These are phyloP conservation scores for Pleurotus giganteus DNA, from an alignment of 768 basidiomycete species.

Conservation along the genomic window DNA sequence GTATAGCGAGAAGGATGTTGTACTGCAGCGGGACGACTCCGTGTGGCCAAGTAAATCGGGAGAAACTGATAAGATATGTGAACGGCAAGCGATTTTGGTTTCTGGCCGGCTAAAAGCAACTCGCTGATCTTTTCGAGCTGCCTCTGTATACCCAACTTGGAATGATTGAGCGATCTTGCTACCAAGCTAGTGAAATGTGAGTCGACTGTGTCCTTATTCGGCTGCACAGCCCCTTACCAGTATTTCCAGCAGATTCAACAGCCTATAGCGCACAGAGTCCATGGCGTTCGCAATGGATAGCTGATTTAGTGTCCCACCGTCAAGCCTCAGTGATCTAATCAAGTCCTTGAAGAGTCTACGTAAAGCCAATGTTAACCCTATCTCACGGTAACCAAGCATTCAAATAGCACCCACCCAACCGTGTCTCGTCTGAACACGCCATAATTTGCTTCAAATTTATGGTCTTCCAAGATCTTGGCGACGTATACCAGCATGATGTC, in stretches of 20 bases:
- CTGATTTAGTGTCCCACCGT: not conserved
- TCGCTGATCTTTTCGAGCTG: not conserved
- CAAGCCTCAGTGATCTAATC: not conserved
- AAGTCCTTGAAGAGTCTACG: not conserved
- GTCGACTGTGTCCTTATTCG: not conserved
- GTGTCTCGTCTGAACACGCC: not conserved
- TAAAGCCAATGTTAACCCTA: not conserved
- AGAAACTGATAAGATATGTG: not conserved
- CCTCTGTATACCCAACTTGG: not conserved
- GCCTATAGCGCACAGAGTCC: not conserved
- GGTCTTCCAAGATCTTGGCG: not conserved
- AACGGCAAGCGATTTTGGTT: not conserved
- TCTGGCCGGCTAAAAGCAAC: not conserved
- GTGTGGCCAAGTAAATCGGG: not conserved
- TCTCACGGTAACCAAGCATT: no score
- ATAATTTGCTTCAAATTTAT: not conserved
- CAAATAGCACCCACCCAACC: not conserved
- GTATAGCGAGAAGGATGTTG: not conserved
- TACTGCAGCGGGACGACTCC: not conserved
- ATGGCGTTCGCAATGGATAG: not conserved
- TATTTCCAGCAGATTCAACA: not conserved
- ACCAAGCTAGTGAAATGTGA: not conserved
- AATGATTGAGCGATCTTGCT: not conserved
- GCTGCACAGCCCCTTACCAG: not conserved
- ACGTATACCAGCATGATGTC: not conserved